Base-by-base conservation (phyloP, 768 basidiomycete species). In the Trametes coccinea region DNA sequence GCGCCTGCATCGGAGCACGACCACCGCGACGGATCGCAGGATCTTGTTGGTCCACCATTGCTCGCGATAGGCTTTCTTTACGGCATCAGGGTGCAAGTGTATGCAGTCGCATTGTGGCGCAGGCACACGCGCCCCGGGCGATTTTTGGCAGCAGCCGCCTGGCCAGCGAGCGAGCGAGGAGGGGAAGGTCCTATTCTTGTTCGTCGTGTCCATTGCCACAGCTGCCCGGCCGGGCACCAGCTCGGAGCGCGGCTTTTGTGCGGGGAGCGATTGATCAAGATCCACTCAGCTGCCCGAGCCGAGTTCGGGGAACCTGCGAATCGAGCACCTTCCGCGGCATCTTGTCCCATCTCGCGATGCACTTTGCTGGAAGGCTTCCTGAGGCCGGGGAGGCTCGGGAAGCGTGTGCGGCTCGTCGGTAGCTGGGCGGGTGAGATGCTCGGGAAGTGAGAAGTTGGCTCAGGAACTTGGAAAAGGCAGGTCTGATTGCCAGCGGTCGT, bases 1-100 rank as follows among this genome's bases (percentile, higher is more conserved):
- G 45, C 48, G 48, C 30, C 22, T 22, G 22, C 48, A 22, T 31
- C 2, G 22, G 29, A 11, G 14, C 41, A 10, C 22, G 1, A 22
- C 40, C 22, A 14, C 40, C 16, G 16, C 22, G 55, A n/a, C 37
- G 37, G 61, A 45, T 51, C 55, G 49, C 43, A 47, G 56, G 61
- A 54, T 57, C 61, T 62, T 59, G 61, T 62, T 48, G 62, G 62
- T 63, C 62, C 62, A 59, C n/a, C 44, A 17, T 57, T 47, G 31
- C 13, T 22, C 55, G 45, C 31, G 13, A 13, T 43, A n/a, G 34
- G 34, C 34, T 5, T 31, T 39, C 47, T 14, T 64, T 64, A 59
- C 58, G 62, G 62, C 62, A 60, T 59, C 27, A 27, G 31, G 49
- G 49, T 51, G 40, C 49, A 30, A 39, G 37, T 40, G 48, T 47